phyloP scores from a whole-genome alignment of 345 rosid genomes.

The Citrus hindsii region DNA sequence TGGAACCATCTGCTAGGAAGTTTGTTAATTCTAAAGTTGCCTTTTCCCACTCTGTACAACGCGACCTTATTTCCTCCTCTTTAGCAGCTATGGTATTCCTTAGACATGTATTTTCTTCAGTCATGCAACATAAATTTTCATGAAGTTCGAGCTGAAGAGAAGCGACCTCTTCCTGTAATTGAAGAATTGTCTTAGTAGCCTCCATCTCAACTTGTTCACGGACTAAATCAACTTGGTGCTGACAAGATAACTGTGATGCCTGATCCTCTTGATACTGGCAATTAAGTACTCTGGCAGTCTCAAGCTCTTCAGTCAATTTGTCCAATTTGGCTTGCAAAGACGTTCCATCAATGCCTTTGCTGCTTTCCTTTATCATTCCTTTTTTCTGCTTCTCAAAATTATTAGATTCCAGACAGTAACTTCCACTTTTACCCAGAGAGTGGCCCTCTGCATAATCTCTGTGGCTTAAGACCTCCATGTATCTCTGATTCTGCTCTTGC shows the following conservation, averaged over 20 bases:
- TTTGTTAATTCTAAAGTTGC: constrained; percentile 74
- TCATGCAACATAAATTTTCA: constrained; percentile 42
- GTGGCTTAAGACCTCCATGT: constrained; percentile 34
- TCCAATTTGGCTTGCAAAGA: constrained; percentile 48
- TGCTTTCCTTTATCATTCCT: constrained; percentile 18
- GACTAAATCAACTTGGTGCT: constrained; percentile 57
- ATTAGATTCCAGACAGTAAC: constrained; percentile 22
- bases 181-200: constrained; percentile 71
- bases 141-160: constrained; percentile 62
- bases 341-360: constrained; percentile 28
- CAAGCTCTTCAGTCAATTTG: constrained; percentile 54
- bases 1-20: constrained; percentile 82
- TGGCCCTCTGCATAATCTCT: constrained; percentile 33
- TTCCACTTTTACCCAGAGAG: constrained; percentile 22
- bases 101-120: constrained; percentile 51
- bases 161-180: constrained; percentile 73
- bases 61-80: constrained; percentile 52
- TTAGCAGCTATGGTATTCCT: constrained; percentile 46
- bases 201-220: constrained; percentile 82
- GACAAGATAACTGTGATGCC: constrained; percentile 50
- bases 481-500: constrained; percentile 43
- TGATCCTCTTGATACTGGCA: constrained; percentile 53
- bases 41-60: constrained; percentile 75
- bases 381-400: constrained; percentile 22
- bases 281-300: constrained; percentile 51